Conservation (phyloP, 2,329 filamentous ascomycete species). For the Myrmaecium sp. region DNA sequence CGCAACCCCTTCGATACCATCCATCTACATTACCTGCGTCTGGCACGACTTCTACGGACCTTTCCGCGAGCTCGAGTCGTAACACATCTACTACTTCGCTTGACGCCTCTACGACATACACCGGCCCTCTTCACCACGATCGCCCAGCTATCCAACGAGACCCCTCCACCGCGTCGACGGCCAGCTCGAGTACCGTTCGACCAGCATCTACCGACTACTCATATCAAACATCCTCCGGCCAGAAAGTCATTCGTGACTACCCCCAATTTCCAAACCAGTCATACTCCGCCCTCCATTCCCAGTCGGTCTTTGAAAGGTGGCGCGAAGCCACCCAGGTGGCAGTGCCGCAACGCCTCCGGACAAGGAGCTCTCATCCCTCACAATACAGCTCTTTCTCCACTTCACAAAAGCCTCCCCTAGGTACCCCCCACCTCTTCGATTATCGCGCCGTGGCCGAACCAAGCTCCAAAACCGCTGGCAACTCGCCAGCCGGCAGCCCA, state of each 20-base stretch:
- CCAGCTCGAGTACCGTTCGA: conserved; percentile 25
- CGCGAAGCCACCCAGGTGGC: conserved; percentile 11
- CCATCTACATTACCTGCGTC: conserved; percentile 14
- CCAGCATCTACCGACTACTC: conserved; percentile 10
- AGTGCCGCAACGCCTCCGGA: conserved; percentile 22
- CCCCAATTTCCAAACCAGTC: conserved; percentile 32
- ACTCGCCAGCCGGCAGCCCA: conserved; percentile 30
- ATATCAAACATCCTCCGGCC: conserved; percentile 6
- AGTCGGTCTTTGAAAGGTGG: conserved; percentile 20
- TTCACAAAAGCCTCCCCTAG: conserved; percentile 24
- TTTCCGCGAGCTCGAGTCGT: conserved; percentile 15
- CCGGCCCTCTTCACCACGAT: conserved; percentile 8
- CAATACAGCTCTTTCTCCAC: conserved; percentile 21
- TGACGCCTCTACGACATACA: conserved; percentile 6
- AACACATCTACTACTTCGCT: conserved; percentile 13
- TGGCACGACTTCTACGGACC: conserved; percentile 12
- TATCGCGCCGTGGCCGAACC: conserved; percentile 18
- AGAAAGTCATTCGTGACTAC: conserved; percentile 12
- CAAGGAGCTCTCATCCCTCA: conserved; percentile 24
- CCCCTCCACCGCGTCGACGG: conserved; percentile 23
- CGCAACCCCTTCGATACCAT: conserved; percentile 19
- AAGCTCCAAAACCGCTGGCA: conserved; percentile 25
- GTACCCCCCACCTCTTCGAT: conserved; percentile 15
- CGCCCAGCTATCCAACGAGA: conserved; percentile 25
- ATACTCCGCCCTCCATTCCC: conserved; percentile 30